Base-by-base conservation (phyloP, 1,284 basidiomycete species). In the Cryptococcus depauperatus region DNA sequence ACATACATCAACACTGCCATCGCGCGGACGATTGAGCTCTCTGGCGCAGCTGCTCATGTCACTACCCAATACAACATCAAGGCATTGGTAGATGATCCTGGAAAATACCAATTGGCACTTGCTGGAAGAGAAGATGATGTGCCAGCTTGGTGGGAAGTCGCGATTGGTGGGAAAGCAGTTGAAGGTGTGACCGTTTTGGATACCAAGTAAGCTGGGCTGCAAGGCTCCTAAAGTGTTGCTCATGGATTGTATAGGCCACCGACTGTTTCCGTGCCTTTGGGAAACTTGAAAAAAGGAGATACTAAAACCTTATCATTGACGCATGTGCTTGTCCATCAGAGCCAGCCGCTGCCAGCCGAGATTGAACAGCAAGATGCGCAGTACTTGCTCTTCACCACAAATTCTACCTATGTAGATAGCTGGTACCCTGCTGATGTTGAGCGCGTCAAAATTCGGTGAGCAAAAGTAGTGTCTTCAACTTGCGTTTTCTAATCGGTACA, bases 41-140 rank as follows among this genome's bases (percentile, higher is more conserved):
- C 84, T 33, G 90, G 90, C 49, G 77, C 88, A 25, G 77, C 87
- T 22, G 83, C 87, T 43, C 82, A 83, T 70, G 79, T 89, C 73
- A 84, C 81, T 39, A 92, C 90, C 39, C 85, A 86, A 46, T 93
- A 85, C 71, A 82, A 85, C 16, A 78, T 86, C 64, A 85, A 81
- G 68, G 79, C 84, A 38, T 75, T 84, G 23, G 76, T 79, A 52
- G 73, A 79, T 51, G 76, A 73, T 37, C 76, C 80, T 8, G 76
- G 75, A 32, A 72, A 77, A 30, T 90, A 89, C 64, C 78, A 81
- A 37, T 71, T 92, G 51, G 79, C 84, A 5, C 72, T 93, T 18
- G 76, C 77, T 7, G 75, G 76, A 45, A 73, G 76, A 21, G 84
- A 86, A 46, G 78, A 76, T 47, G 68, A 75, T 47, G 77, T 75